Base-by-base conservation (phyloP, 345 rosid genomes). In the Laguncularia racemosa region DNA sequence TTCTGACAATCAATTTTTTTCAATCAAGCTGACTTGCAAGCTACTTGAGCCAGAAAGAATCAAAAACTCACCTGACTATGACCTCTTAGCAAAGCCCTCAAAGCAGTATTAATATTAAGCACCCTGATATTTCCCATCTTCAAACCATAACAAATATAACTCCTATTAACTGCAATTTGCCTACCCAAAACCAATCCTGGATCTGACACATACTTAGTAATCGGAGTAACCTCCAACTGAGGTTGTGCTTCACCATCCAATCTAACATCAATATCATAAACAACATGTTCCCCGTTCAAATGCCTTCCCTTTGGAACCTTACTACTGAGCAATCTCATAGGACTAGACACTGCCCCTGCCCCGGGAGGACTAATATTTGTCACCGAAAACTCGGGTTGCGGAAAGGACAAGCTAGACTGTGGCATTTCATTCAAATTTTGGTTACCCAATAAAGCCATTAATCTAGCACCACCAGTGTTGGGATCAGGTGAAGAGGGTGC, bases 161-260 rank as follows among this genome's bases (percentile, higher is more conserved):
- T 79, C 63, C 79, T 72, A 66, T 86, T 84, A 48, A 86, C 90
- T 12, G 95, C 95, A 65, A 86, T 86, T 73, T 86, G 95, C 14
- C 88, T 75, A 20, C 95, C 95, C 20, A 86, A 79, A 2, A 77
- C 69, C 55, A 84, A 81, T 20, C 81, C 81, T 46, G 95, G 95
- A 70, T 86, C 88, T 4, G 88, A 83, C 9, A 51, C 66, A 56
- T 86, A 86, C 74, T 81, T 84, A 33, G 95, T 83, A 26, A 86
- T 86, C 53, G 95, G 90, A 60, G 90, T 81, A 59, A 84, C 88
- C 65, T 84, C 90, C 2, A 86, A 81, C 60, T 86, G 90, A 13
- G 90, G 90, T 62, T 81, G 93, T 50, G 74, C 75, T 70, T 86
- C 95, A 8, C 88, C 88, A 12, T 52, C 74, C 56, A 78, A 52